phyloP scores from a whole-genome alignment of 306 rosid species.

The Castanopsis chinensis region DNA sequence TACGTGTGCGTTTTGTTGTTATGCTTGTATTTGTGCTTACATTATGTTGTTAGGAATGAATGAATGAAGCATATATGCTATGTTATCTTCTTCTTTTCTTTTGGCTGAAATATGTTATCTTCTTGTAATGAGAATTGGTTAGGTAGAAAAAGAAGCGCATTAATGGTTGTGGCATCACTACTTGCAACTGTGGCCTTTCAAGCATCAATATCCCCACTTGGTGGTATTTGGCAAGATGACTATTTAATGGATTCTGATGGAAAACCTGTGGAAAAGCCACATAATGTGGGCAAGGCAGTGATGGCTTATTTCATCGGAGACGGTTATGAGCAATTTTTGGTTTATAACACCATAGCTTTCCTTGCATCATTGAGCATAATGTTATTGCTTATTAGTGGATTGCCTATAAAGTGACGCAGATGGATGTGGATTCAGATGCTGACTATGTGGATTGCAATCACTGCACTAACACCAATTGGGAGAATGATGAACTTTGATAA shows the following conservation, averaged over 20 bases:
- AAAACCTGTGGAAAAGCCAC: constrained; percentile 5
- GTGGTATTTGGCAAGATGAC: constrained; percentile 32
- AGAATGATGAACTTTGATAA: constrained; percentile 21
- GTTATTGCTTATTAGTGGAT: constrained; percentile 26
- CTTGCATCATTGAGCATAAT: constrained; percentile 32
- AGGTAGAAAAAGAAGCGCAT: constrained; percentile 21
- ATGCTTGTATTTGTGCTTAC: background rate
- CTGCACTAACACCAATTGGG: constrained; percentile 9
- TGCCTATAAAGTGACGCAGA: constrained; percentile 20
- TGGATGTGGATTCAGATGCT: constrained; percentile 40
- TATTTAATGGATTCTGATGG: constrained; percentile 10
- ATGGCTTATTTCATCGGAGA: constrained; percentile 2
- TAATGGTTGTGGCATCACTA: constrained; percentile 35
- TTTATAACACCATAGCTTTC: constrained; percentile 20
- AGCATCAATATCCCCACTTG: constrained; percentile 21
- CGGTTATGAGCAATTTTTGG: constrained; percentile 2
- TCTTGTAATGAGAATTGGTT: constrained; percentile 16
- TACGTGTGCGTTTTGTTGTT: background rate
- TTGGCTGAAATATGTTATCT: too few species aligned
- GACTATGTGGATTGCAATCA: constrained; percentile 40
- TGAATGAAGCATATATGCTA: background rate
- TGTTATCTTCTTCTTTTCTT: too few species aligned
- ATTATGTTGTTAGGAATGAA: background rate
- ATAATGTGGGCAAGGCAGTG: constrained; percentile 25
- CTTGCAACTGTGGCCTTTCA: constrained; percentile 32